These are phyloP conservation scores for Ganoderma multipileum DNA, from an alignment of 1,284 basidiomycete genomes.

Conservation along the genomic window DNA sequence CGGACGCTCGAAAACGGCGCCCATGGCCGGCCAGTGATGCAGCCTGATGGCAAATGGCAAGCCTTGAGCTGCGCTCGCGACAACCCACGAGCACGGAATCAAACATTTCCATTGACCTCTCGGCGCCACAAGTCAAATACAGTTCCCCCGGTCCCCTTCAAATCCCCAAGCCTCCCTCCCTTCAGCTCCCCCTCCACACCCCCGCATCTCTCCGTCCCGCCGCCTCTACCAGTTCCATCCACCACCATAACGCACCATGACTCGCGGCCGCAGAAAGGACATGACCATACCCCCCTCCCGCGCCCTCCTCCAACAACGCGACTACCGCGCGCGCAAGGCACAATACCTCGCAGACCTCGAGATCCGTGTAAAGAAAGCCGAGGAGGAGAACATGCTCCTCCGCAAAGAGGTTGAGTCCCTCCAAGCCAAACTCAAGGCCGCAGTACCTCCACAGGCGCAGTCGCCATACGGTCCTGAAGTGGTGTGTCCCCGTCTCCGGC, in stretches of 20 bases:
- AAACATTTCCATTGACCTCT: conserved; percentile 28
- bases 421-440: conserved; percentile 30
- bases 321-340: conserved; percentile 68
- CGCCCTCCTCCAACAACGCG: conserved; percentile 59
- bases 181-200: conserved; percentile 5
- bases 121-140: conserved; percentile 32
- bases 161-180: conserved; percentile 20
- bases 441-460: conserved; percentile 20
- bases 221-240: background rate
- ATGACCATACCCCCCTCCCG: conserved; percentile 54
- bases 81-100: conserved; percentile 21
- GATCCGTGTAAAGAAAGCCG: conserved; percentile 54
- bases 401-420: conserved; percentile 52
- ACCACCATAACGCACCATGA: conserved; percentile 48
- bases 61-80: conserved; percentile 16
- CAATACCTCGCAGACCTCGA: conserved; percentile 64
- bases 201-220: background rate
- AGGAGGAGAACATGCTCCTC: conserved; percentile 60
- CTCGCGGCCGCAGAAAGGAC: conserved; percentile 70
- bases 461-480: conserved; percentile 46
- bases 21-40: conserved; percentile 20
- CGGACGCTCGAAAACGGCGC: conserved; percentile 23
- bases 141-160: conserved; percentile 24
- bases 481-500: conserved; percentile 41
- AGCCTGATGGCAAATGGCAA: conserved; percentile 21